phyloP scores from a whole-genome alignment of 2,329 filamentous ascomycete genomes.

The Cladosporium sp. region DNA sequence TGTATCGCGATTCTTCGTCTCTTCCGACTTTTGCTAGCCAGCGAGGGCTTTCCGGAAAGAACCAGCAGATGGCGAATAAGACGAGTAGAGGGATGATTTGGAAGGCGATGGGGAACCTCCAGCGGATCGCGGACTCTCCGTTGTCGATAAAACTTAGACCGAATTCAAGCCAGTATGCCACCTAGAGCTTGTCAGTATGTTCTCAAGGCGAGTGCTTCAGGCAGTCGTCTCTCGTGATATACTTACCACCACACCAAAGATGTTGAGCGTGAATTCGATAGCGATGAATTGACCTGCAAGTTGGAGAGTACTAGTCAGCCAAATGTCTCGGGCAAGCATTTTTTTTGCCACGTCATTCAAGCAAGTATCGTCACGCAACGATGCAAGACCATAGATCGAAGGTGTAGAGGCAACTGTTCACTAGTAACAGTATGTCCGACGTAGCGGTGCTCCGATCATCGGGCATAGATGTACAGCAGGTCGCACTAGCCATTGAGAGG shows the following conservation, averaged over 20 bases:
- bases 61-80: constrained; percentile 58
- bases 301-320: not conserved
- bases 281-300: constrained; percentile 48
- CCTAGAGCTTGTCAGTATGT: not conserved
- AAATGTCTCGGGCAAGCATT: not conserved
- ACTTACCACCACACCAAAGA: constrained; percentile 58
- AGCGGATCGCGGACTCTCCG: constrained; percentile 46
- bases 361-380: not conserved
- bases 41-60: constrained; percentile 68
- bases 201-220: no score
- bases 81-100: constrained; percentile 64
- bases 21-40: constrained; percentile 66
- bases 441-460: not conserved
- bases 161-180: constrained; percentile 19
- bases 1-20: constrained; percentile 64
- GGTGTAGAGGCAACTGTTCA: no score
- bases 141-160: constrained; percentile 16
- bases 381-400: not conserved
- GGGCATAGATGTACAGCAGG: not conserved
- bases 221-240: not conserved
- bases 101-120: constrained; percentile 69
- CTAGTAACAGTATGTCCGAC: not conserved
- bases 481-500: not conserved
- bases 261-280: constrained; percentile 72
- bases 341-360: not conserved